Evolutionary conservation across 2,329 filamentous ascomycete genomes (phyloP).

Genomic region (Fusarium sp.): DNA sequence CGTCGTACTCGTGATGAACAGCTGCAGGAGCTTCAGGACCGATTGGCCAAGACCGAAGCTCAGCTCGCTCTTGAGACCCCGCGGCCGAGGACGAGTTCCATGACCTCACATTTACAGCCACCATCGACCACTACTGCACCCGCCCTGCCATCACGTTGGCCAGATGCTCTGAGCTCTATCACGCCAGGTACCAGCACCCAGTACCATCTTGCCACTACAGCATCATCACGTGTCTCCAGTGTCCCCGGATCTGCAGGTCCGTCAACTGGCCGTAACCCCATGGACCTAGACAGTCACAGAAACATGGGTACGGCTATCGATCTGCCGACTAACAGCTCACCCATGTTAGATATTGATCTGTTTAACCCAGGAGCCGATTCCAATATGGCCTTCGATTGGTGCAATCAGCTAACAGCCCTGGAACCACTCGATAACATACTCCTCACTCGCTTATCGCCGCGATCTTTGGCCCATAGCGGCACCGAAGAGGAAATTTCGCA

Average conservation of each 20-base stretch:
- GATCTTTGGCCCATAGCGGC: background rate
- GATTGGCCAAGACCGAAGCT: background rate
- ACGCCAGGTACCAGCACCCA: background rate
- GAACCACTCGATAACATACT: background rate
- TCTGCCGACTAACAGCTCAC: background rate
- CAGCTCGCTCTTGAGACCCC: background rate
- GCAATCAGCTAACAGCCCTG: background rate
- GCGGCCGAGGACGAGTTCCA: background rate
- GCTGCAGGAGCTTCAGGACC: background rate
- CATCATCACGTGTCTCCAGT: background rate
- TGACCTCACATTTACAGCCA: background rate
- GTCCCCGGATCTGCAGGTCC: background rate
- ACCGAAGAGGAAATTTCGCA: background rate
- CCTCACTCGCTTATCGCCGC: background rate
- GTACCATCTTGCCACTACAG: background rate
- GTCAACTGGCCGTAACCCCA: background rate
- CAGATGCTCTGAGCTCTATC: background rate
- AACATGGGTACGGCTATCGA: background rate
- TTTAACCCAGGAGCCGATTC: background rate
- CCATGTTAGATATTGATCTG: background rate
- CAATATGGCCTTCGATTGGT: background rate
- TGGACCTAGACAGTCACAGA: background rate
- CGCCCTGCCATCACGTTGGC: background rate
- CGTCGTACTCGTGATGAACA: background rate
- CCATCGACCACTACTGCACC: background rate